Evolutionary conservation across 257 asterid genomes (phyloP), one percentile per base, ranked within the genome.

Genomic region (Nyctanthes arbortristis): DNA sequence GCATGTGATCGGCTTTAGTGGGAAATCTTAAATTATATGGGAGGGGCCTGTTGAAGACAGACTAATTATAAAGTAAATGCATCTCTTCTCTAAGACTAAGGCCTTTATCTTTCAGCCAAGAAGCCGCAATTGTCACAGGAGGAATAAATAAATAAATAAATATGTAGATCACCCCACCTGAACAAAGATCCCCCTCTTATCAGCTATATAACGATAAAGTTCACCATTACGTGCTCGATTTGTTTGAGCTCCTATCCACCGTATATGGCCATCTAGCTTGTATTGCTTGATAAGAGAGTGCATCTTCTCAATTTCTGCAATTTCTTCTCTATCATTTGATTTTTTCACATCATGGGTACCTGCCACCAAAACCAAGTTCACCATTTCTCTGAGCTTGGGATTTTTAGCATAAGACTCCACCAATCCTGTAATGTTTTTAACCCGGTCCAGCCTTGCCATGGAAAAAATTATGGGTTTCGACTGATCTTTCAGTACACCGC

Each of bases 361-460:
- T 7, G 98, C 99, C 52, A 91, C 93, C 69, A 94, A 86, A 18
- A 88, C 99, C 56, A 94, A 90, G 82, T 91, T 94, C 31, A 97
- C 95, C 52, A 85, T 40, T 76, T 88, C 92, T 78, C 94, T 77
- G 18, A 91, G 84, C 78, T 85, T 82, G 30, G 69, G 74, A 58
- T 87, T 89, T 72, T 89, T 91, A 33, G 86, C 93, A 65, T 88
- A 91, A 92, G 87, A 70, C 78, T 94, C 99, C 65, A 91, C 97
- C 75, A 91, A 74, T 11, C 99, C 99, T 0, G 97, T 66, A 27
- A 94, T 94, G 90, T 94, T 94, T 33, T 94, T 94, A 4, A 91
- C 97, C 10, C 73, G 89, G 76, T 94, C 99, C 12, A 94, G 99
- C 89, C 99, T 91, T 28, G 99, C 99, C 98, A 94, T 94, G 25